Conservation (phyloP, 169 alveolate species). For the Eimeria maxima region DNA sequence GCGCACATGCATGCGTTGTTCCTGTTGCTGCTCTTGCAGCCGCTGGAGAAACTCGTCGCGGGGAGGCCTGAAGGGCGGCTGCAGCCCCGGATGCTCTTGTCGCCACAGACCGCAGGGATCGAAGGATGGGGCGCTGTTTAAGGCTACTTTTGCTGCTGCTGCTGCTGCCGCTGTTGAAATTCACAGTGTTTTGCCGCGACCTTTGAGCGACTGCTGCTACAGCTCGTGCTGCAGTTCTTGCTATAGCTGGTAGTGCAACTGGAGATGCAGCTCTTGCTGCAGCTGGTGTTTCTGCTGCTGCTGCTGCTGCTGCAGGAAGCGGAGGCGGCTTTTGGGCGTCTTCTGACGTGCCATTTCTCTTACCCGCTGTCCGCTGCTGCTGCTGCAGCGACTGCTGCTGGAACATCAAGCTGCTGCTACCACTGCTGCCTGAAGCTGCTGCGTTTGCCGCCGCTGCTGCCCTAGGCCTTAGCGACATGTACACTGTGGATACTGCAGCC, state of each 20-base stretch:
- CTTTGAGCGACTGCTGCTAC: too few species aligned
- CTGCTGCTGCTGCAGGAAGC: conserved; percentile 8
- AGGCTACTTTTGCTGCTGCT: conserved; percentile 20
- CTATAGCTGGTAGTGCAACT: neutral
- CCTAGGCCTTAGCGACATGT: conserved; percentile 21
- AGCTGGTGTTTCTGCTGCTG: too few species aligned
- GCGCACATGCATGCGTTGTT: too few species aligned
- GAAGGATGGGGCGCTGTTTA: neutral
- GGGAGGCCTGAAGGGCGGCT: conserved; percentile 2
- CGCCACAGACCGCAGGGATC: conserved; percentile 23
- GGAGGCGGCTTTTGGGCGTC: neutral
- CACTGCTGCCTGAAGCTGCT: neutral
- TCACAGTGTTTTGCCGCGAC: neutral
- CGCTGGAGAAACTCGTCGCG: neutral
- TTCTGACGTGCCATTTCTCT: neutral
- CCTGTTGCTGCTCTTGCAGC: neutral
- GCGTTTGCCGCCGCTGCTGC: neutral
- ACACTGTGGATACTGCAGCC: neutral
- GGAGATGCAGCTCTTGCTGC: too few species aligned
- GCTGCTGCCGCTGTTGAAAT: neutral
- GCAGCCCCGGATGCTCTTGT: conserved; percentile 7
- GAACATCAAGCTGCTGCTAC: too few species aligned
- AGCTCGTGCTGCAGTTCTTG: too few species aligned
- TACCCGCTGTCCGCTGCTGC: neutral
- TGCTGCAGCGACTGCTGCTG: too few species aligned